Evolutionary conservation across 2,329 filamentous ascomycete genomes (phyloP), one percentile per base, ranked within the genome.

Genomic region (Calonectria hongkongensis): DNA sequence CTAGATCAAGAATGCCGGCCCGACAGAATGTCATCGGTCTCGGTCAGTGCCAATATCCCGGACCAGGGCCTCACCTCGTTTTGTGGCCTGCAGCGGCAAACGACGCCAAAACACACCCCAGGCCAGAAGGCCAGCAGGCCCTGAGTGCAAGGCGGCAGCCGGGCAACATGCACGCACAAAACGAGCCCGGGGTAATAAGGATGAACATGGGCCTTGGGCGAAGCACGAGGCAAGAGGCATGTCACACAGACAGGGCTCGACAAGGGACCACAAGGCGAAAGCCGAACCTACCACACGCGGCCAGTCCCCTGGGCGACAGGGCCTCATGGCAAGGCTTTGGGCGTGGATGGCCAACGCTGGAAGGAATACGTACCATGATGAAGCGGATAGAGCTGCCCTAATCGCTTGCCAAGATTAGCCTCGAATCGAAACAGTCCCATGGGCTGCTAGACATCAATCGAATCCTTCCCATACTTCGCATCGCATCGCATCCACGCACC

Each of bases 191-290:
- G 58, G 54, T 60, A 60, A 60, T 60, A 63, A 63, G 58, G 58
- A 63, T 47, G 58, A 63, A 47, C 58, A 63, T 60, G 54, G 54
- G 54, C 54, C 54, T 60, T 60, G 54, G 54, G 54, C 21, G 54
- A 63, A 41, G 58, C 58, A 45, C 41, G 58, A 63, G 58, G 58
- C 58, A 63, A 41, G 41, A 45, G 58, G 58, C 41, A 63, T 63
- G 58, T 63, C 58, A 63, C 58, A 63, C 58, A 45, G 39, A 47
- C 58, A 63, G 58, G 58, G 58, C 58, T 54, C 58, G 41, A 43
- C 62, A 65, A 62, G 63, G 60, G 51, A 30, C 58, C 58, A 66
- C 65, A 68, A 68, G 65, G 65, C 65, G 65, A 60, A 48, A 68
- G 65, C 65, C 65, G 65, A 54, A 51, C 65, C 30, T 30, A 68